These are phyloP conservation scores for Thielaviopsis ethacetica DNA, from an alignment of 2,329 filamentous ascomycete genomes.

Conservation along the genomic window DNA sequence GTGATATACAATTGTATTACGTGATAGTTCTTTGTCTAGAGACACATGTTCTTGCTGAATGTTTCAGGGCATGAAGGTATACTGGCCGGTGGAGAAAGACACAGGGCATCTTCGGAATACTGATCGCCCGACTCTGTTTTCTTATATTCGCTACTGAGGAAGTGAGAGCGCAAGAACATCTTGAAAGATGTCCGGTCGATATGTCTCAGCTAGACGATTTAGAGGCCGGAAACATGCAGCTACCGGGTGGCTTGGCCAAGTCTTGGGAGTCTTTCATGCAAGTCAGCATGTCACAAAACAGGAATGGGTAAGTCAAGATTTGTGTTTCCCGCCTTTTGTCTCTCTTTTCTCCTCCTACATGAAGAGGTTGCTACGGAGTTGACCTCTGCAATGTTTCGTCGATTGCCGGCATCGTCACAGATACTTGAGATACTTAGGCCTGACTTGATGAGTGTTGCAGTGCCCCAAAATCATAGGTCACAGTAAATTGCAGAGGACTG, in stretches of 20 bases:
- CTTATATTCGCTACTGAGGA: too few species aligned
- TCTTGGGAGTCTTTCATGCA: not conserved
- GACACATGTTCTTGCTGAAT: not conserved
- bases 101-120: not conserved
- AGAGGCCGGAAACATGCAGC: not conserved
- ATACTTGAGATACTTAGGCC: not conserved
- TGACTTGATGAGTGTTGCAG: not conserved
- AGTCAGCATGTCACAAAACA: not conserved
- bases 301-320: too few species aligned
- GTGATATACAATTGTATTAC: too few species aligned
- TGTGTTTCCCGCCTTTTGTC: too few species aligned
- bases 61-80: not conserved
- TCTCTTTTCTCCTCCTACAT: not conserved
- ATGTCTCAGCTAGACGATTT: not conserved
- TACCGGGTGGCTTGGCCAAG: not conserved
- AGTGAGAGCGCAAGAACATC: too few species aligned
- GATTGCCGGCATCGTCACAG: not conserved
- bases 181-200: too few species aligned
- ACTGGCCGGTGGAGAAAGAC: not conserved
- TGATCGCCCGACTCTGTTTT: not conserved
- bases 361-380: not conserved
- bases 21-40: not conserved
- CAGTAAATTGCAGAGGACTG: not conserved
- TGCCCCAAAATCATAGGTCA: not conserved
- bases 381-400: not conserved